Conservation (phyloP, 2,329 filamentous ascomycete species). For the Colletotrichum sojae region DNA sequence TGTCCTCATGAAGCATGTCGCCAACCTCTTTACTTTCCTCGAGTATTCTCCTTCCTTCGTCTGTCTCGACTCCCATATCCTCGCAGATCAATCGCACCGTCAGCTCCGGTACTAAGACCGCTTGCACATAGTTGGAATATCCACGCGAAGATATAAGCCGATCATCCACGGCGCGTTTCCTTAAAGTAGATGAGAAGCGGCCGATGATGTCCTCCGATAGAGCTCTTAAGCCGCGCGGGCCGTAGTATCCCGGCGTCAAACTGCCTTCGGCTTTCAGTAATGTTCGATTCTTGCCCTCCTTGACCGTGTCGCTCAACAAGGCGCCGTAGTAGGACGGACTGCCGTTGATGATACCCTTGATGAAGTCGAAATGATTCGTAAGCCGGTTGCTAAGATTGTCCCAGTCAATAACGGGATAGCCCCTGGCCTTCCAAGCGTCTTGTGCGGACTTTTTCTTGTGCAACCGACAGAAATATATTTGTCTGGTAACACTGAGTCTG, state of each 20-base stretch:
- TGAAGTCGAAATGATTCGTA: slow-evolving; percentile 63
- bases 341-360: slow-evolving; percentile 74
- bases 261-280: slow-evolving; percentile 70
- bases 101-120: slow-evolving; percentile 83
- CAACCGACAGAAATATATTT: slow-evolving; percentile 74
- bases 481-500: slow-evolving; percentile 69
- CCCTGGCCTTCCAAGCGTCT: slow-evolving; percentile 61
- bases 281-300: slow-evolving; percentile 71
- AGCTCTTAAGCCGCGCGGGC: slow-evolving; percentile 77
- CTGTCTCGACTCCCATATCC: slow-evolving; percentile 63
- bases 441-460: slow-evolving; percentile 72
- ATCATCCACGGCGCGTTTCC: slow-evolving; percentile 74
- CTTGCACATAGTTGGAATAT: slow-evolving; percentile 78
- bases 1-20: slow-evolving; percentile 76
- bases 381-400: slow-evolving; percentile 71
- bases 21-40: slow-evolving; percentile 78
- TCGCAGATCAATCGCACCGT: slow-evolving; percentile 69
- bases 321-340: slow-evolving; percentile 73
- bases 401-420: slow-evolving; percentile 84
- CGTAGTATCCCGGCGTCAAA: slow-evolving; percentile 86
- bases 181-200: slow-evolving; percentile 71
- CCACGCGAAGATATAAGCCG: slow-evolving; percentile 76
- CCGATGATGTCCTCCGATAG: slow-evolving; percentile 80
- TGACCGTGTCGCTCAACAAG: slow-evolving; percentile 67
- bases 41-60: slow-evolving; percentile 69